phyloP scores from a whole-genome alignment of 306 rosid genomes.

The Fragaria vesca region DNA sequence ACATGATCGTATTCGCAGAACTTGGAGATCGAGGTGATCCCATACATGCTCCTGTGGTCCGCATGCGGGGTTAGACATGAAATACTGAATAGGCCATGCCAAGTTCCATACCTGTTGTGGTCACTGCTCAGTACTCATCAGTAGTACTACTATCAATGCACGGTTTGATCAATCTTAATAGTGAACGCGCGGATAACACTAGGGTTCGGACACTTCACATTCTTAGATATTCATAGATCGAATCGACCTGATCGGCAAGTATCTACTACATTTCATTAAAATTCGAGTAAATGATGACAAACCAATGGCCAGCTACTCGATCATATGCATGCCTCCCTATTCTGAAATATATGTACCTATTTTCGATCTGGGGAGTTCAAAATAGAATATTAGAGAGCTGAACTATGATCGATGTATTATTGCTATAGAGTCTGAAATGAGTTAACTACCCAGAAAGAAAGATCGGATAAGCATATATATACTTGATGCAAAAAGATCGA shows the following conservation, averaged over 20 bases:
- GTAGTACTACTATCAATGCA: neutral
- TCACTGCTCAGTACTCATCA: neutral
- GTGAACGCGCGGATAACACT: neutral
- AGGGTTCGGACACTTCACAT: neutral
- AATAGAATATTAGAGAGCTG: no score
- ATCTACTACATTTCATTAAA: neutral
- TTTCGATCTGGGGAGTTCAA: no score
- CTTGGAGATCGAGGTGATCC: neutral
- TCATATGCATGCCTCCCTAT: neutral
- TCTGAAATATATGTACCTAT: neutral
- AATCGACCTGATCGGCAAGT: neutral
- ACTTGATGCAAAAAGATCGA: neutral
- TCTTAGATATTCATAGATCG: neutral
- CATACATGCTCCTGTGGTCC: conserved; percentile 13
- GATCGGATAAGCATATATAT: neutral
- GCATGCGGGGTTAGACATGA: conserved; percentile 20
- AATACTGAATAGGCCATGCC: conserved; percentile 1
- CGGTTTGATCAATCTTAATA: neutral
- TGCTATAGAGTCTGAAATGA: neutral
- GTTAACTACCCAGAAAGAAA: neutral
- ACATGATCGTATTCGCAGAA: conserved; percentile 15
- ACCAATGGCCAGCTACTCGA: neutral
- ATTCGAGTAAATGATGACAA: neutral
- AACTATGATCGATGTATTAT: no score
- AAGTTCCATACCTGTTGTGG: conserved; percentile 19